Evolutionary conservation across 2,329 filamentous ascomycete genomes (phyloP), one percentile per base, ranked within the genome.

Genomic region (Tricladium varicosporioides): DNA sequence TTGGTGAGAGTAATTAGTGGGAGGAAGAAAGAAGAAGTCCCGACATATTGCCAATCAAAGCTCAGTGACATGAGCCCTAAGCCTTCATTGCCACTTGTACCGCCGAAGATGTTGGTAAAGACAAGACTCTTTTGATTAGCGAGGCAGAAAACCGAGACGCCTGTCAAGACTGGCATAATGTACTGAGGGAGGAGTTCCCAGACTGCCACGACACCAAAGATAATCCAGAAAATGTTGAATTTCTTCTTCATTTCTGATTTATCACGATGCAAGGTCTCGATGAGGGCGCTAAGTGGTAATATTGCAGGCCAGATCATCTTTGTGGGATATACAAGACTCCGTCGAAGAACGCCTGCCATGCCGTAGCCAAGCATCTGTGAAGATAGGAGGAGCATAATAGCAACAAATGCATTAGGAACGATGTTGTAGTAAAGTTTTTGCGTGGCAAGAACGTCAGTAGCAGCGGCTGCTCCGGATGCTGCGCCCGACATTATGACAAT

Each of bases 351-450:
- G 1, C 83, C 83, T 5, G 84, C 84, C 19, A 87, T 73, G 1
- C 84, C 83, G 60, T 85, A 86, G 10, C 85, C 84, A 54, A 84
- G 82, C 63, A 83, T 76, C 57, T 86, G 80, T 1, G 82, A 85
- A 3, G 81, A 83, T 57, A 85, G 78, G 56, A 78, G 79, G 59
- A 85, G 76, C 11, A 87, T 72, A 8, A 85, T 71, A 68, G 85
- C 79, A 70, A 84, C 85, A 1, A 76, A 77, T 72, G 79, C 83
- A 55, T 79, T 5, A 89, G 72, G 50, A 84, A 85, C 69, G 89
- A 87, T 0, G 85, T 88, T 3, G 84, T 91, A 91, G 64, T 89
- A 91, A 10, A 87, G 78, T 16, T 83, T 74, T 71, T 89, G 87
- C 0, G 86, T 87, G 2, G 89, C 76, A 49, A 92, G 81, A 44